Base-by-base conservation (phyloP, 1,284 basidiomycete genomes). In the Neolentinus lepideus region DNA sequence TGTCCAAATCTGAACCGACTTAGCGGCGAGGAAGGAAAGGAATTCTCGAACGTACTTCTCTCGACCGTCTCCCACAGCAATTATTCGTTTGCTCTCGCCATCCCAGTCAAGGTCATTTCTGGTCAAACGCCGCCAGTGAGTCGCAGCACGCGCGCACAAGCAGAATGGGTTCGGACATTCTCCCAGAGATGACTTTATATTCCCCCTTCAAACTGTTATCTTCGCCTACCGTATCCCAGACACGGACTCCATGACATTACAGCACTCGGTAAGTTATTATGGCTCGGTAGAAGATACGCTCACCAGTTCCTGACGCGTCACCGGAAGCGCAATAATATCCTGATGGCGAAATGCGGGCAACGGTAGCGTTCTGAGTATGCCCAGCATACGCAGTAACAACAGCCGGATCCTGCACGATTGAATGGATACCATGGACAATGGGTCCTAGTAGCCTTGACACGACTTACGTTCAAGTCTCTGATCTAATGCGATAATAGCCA, bases 91-190 rank as follows among this genome's bases (percentile, higher is more conserved):
- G 66, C 90, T 92, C 69, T 99, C 97, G 2, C 90, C 90, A 66
- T 99, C 97, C 94, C 95, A 98, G 21, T 88, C 88, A 3, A 99
- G 80, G 71, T 99, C 97, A 64, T 94, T 95, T 64, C 90, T 91
- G 19, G 54, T 47, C 26, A 33, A 16, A 52, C 24, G 12, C 29
- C 29, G 12, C 38, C n/a, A 16, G 38, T 43, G 16, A 19, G 27
- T 25, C 12, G n/a, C 12, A 19, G n/a, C 33, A 53, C 51, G 25
- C 19, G 3, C 1, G 14, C 21, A 46, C 12, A 24, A n/a, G 52
- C 24, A 50, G 47, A 33, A 26, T 27, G 46, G 8, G 27, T 43
- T 71, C 82, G 58, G 66, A 90, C 88, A 99, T 83, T 56, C 80
- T 81, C 2, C 94, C 94, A 1, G 85, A 83, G 46, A 99, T 74